Percentiles rank a stretch among this genome's conserved stretches.
These are phyloP conservation scores for Tympanopsis confertula DNA, from an alignment of 2,329 filamentous ascomycete species.

Conservation along the genomic window DNA sequence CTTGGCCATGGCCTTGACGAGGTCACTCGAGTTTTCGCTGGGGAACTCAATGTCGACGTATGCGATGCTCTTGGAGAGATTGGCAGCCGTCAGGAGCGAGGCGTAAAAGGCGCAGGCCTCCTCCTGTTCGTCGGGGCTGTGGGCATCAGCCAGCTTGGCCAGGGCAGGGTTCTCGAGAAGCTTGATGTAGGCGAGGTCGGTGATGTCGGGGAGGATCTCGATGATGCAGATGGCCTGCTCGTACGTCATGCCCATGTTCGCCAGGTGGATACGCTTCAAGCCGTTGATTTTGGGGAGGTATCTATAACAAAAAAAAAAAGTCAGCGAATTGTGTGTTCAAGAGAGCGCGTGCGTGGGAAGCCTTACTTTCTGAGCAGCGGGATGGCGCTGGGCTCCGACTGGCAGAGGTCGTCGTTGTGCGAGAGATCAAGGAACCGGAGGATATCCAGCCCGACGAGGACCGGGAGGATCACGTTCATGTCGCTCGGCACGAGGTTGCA, in stretches of 20 bases:
- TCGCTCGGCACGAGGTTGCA: slow-evolving; percentile 68
- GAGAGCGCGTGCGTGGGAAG: too few species aligned
- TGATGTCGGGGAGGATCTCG: slow-evolving; percentile 78
- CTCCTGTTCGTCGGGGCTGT: slow-evolving; percentile 70
- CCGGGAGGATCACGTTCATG: slow-evolving; percentile 65
- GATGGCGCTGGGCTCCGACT: slow-evolving; percentile 59
- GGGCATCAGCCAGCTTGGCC: slow-evolving; percentile 59
- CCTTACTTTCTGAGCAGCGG: slow-evolving; percentile 57
- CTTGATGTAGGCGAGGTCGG: slow-evolving; percentile 72
- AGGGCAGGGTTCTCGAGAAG: slow-evolving; percentile 72
- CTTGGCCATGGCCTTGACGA: slow-evolving; percentile 83
- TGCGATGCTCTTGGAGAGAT: slow-evolving; percentile 72
- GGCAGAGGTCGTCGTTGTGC: slow-evolving; percentile 74
- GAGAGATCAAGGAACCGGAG: slow-evolving; percentile 87
- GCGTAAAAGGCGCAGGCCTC: slow-evolving; percentile 91
- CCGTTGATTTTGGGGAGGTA: slow-evolving; percentile 68
- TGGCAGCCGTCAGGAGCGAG: slow-evolving; percentile 75
- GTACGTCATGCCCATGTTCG: slow-evolving; percentile 70
- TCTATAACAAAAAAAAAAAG: too few species aligned
- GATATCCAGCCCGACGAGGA: slow-evolving; percentile 54
- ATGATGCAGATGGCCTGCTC: slow-evolving; percentile 85
- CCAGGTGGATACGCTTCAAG: slow-evolving; percentile 76
- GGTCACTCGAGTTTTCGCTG: slow-evolving; percentile 67
- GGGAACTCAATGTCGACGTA: slow-evolving; percentile 89
- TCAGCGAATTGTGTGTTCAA: too few species aligned